These are phyloP conservation scores for Datura wrightii DNA, from an alignment of 257 asterid genomes.

Conservation along the genomic window DNA sequence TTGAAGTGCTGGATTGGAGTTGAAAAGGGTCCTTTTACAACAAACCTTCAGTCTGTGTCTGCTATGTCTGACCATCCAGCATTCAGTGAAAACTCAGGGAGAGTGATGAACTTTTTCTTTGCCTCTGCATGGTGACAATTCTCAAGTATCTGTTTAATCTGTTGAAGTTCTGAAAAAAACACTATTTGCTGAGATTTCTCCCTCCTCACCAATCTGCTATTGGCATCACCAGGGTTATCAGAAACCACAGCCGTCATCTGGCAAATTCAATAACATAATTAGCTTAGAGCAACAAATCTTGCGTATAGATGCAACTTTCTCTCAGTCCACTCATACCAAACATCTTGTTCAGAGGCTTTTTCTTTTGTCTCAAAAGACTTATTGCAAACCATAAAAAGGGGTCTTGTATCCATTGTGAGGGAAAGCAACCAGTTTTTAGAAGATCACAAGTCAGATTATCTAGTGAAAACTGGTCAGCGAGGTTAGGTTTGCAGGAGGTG, in stretches of 20 bases:
- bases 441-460: background rate
- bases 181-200: background rate
- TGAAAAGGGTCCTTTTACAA: background rate
- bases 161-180: background rate
- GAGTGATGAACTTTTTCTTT: background rate
- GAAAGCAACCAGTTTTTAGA: background rate
- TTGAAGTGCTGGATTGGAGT: no score
- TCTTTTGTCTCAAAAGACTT: background rate
- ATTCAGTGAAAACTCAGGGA: background rate
- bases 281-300: background rate
- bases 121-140: background rate
- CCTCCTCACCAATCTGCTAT: background rate
- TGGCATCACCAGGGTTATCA: background rate
- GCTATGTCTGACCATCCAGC: background rate
- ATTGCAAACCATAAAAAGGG: background rate
- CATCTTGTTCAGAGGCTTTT: background rate
- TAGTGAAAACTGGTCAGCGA: background rate
- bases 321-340: background rate
- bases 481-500: background rate
- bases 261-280: background rate
- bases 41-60: background rate
- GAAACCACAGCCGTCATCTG: background rate
- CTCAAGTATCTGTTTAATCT: background rate
- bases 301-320: background rate
- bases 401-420: background rate